Percentiles rank a stretch among this genome's conserved stretches.
Evolutionary conservation across 2,329 filamentous ascomycete genomes (phyloP).

Genomic region (Aquanectria penicillioides): DNA sequence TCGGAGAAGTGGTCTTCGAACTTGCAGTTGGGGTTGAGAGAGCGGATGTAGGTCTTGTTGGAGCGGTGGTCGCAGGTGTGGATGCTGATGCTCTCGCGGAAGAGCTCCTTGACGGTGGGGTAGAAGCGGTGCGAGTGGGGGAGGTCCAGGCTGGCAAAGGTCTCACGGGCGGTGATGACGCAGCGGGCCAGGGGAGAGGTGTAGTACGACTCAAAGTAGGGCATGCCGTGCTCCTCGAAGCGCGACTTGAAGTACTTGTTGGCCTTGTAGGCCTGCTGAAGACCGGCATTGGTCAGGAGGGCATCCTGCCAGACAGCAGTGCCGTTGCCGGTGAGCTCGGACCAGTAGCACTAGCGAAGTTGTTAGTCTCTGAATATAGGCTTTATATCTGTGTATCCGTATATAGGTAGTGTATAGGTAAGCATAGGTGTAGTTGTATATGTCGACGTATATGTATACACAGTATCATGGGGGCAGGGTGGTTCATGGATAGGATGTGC

Average conservation of each 20-base stretch:
- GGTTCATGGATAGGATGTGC: too few relatives aligned
- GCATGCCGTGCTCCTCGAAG: constrained; percentile 63
- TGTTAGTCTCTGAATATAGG: too few relatives aligned
- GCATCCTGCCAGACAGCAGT: constrained; percentile 72
- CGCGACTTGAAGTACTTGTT: constrained; percentile 67
- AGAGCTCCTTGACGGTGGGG: constrained; percentile 70
- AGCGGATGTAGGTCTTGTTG: constrained; percentile 61
- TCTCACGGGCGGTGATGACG: constrained; percentile 69
- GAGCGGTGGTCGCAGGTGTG: constrained; percentile 75
- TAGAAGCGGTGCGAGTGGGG: constrained; percentile 62
- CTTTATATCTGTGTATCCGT: too few relatives aligned
- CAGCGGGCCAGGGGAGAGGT: constrained; percentile 72
- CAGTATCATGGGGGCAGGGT: background rate
- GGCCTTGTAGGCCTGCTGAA: constrained; percentile 66
- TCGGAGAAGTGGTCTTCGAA: constrained; percentile 73
- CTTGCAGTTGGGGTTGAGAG: constrained; percentile 60
- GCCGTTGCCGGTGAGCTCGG: constrained; percentile 69
- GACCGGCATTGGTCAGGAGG: constrained; percentile 66
- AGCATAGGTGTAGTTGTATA: too few relatives aligned
- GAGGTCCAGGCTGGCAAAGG: constrained; percentile 65
- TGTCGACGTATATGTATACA: too few relatives aligned
- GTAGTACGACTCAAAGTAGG: constrained; percentile 72
- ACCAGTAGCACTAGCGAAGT: constrained; percentile 68
- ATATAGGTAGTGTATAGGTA: too few relatives aligned
- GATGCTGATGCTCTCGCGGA: constrained; percentile 73